Percentiles rank a stretch among this genome's conserved stretches.
These are phyloP conservation scores for Cadophora sp. DNA, from an alignment of 2,329 filamentous ascomycete genomes.

Conservation along the genomic window DNA sequence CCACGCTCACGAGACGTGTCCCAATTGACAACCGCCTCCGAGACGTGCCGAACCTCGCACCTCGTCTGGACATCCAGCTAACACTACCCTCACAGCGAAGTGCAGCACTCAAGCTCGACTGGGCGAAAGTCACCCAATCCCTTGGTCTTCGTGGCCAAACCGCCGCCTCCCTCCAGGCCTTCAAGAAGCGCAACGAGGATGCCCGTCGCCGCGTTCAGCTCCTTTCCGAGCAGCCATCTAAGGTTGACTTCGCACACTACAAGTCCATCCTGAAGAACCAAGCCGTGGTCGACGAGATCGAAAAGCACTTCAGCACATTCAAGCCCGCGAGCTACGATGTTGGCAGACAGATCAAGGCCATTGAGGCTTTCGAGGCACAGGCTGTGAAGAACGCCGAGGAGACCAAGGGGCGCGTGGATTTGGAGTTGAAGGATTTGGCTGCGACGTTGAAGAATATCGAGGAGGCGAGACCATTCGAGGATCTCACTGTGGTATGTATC, in stretches of 20 bases:
- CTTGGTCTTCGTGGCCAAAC: conserved; percentile 97
- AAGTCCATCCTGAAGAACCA: conserved; percentile 93
- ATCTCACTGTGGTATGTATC: conserved; percentile 90
- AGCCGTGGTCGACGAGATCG: conserved; percentile 93
- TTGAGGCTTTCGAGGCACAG: conserved; percentile 97
- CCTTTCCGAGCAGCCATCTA: conserved; percentile 83
- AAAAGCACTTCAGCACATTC: conserved; percentile 92
- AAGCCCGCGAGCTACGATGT: conserved; percentile 95
- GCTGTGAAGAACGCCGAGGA: conserved; percentile 96
- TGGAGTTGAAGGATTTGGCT: conserved; percentile 91
- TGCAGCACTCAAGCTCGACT: conserved; percentile 99
- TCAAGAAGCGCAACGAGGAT: conserved; percentile 99
- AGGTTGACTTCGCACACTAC: conserved; percentile 94
- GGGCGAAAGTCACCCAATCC: conserved; percentile 91
- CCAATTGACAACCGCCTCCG: conserved; percentile 23
- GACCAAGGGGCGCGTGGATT: conserved; percentile 95
- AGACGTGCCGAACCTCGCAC: conserved; percentile 32
- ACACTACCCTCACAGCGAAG: conserved; percentile 72
- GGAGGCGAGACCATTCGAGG: conserved; percentile 92
- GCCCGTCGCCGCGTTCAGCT: conserved; percentile 90
- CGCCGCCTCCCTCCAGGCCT: conserved; percentile 86
- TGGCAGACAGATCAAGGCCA: conserved; percentile 92
- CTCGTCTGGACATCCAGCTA: conserved; percentile 36
- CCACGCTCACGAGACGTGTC: background rate
- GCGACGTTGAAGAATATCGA: conserved; percentile 98